Evolutionary conservation across 805 yeast genomes (phyloP), one percentile per base, ranked within the genome.

Genomic region (Saccharomycopsis sp.): DNA sequence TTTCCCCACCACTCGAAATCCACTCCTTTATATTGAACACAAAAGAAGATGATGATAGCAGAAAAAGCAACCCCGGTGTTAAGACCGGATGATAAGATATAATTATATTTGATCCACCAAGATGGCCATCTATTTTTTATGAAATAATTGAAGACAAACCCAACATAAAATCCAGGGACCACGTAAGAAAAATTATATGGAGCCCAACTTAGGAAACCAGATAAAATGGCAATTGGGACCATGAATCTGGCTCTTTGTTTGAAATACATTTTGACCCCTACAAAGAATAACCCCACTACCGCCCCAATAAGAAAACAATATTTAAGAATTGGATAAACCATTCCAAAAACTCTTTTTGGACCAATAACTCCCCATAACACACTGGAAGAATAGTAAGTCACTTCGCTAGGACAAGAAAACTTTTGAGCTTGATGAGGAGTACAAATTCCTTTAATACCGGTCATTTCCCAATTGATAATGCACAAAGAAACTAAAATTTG

Each of bases 1-100:
- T 74, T 76, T 1, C 86, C 86, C 86, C 86, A 79, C 86, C 86
- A 79, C 31, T 57, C 46, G 12, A 76, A 39, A 3, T 52, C 46
- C 21, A 58, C 61, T 2, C 62, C 59, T 35, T 70, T 64, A 50
- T 65, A 73, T 43, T 62, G 60, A 3, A 67, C 66, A 1, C 70
- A 58, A 51, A 74, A 73, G 58, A 79, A 79, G 13, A 59, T 45
- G 3, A 78, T 57, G 34, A 75, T 59, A 1, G 73, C 75, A 43
- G 76, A 62, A 46, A 76, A 66, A 2, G 82, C 83, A 15, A 75
- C 70, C n/a, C 82, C 84, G 1, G 81, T 73, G 6, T 68, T 58
- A 21, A 77, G 58, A 1, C 73, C 80, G 38, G 79, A 69, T 19
- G 77, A 63, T 38, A 79, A 56, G 18, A 78, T 66, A 46, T 64